Base-by-base conservation (phyloP, 805 yeast genomes). In the Torulaspora franciscae region DNA sequence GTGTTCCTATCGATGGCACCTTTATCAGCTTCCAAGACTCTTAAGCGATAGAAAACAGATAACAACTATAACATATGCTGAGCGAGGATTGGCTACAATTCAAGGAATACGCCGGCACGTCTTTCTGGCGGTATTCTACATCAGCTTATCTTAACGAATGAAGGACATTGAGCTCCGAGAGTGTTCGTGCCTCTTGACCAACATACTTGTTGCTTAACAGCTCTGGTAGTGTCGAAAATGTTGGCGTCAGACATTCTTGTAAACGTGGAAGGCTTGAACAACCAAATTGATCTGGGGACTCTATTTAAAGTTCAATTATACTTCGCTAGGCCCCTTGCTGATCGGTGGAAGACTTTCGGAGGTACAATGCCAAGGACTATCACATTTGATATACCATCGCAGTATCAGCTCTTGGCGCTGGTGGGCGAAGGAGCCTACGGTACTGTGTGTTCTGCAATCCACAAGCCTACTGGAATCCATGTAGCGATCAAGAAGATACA, bases 401-500 rank as follows among this genome's bases (percentile, higher is more conserved):
- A 76, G 51, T 85, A 79, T 58, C 77, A 77, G 48, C 74, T 84
- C 6, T 67, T 70, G 14, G 79, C 77, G 46, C 68, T 82, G 4
- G 67, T 85, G 5, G 95, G 95, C 4, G 86, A 83, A 61, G 95
- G 95, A 1, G 89, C 93, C 0, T 85, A 85, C 54, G 93, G 95
- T 0, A 74, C 83, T 2, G 95, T 85, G 4, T 83, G 85, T 37
- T 73, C 80, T 3, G 93, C 89, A 0, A 61, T 72, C 8, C 87
- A 83, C 54, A 71, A 71, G 47, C 81, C 83, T 9, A 71, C 85
- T 1, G 73, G 76, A 14, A 72, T 76, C 1, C 70, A 71, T 48
- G 93, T 85, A 2, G 95, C 95, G 1, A 84, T 85, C 47, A 85
- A 85, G 62, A 84, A 81, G 59, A 80, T 85, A 6, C 79, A 79